A percentile compares a stretch with the other conserved stretches of the same genome.
Evolutionary conservation across 176 grass and related monocot genomes (phyloP).

Genomic region (Rhipidocladum racemiflorum): DNA sequence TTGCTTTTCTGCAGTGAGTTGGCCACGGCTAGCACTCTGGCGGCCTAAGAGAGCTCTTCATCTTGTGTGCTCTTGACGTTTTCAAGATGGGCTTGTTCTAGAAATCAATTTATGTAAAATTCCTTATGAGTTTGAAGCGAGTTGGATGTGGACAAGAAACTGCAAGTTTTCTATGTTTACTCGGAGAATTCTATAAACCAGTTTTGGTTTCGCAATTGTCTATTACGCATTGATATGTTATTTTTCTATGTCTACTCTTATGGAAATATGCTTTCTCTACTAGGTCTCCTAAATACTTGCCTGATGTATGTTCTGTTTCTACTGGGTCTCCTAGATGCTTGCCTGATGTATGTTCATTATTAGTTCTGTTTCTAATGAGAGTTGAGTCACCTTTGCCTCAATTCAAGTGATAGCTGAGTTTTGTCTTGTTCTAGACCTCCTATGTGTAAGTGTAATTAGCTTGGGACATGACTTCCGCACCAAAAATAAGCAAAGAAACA

Average conservation of each 20-base stretch:
- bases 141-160: slow-evolving; percentile 41
- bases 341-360: too few species aligned
- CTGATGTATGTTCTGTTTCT: too few species aligned
- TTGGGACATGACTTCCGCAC: too few species aligned
- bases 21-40: slow-evolving; percentile 74
- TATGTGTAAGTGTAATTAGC: too few species aligned
- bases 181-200: slow-evolving; percentile 34
- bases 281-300: too few species aligned
- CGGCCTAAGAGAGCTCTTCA: slow-evolving; percentile 49
- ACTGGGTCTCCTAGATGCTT: too few species aligned
- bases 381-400: background rate
- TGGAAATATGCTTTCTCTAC: too few species aligned
- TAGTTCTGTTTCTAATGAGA: too few species aligned
- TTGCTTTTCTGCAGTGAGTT: slow-evolving; percentile 54
- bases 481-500: too few species aligned
- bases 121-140: slow-evolving; percentile 33
- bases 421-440: too few species aligned
- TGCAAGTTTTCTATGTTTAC: slow-evolving; percentile 48
- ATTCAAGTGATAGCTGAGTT: background rate
- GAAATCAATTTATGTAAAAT: slow-evolving; percentile 45
- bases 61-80: background rate
- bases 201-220: slow-evolving; percentile 43
- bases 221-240: too few species aligned
- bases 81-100: slow-evolving; percentile 26
- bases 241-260: too few species aligned